Evolutionary conservation across 345 rosid genomes (phyloP), one percentile per base, ranked within the genome.

Genomic region (Hypericum androsaemum): DNA sequence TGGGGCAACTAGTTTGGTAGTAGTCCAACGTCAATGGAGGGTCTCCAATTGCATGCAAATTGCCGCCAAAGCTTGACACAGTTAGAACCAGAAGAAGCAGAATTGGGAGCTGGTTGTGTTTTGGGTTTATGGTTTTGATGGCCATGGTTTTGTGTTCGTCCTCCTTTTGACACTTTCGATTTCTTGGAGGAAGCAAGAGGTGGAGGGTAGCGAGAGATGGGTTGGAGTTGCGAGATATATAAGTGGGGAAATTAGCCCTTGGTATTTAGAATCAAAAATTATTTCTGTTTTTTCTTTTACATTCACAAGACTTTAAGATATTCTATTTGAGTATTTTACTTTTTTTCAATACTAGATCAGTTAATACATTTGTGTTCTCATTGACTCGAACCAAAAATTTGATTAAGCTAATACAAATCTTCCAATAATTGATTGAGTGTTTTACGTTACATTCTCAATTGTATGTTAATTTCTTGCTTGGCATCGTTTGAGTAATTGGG

Each of bases 1-100:
- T 60, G 0, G 96, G 96, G 66, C 98, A 90, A 3, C 83, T 67
- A 7, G 81, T 66, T 48, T 57, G 62, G 68, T 92, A 87, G 73
- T 92, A 72, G 61, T 84, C 88, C 64, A 87, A 16, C 0, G 83
- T 76, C 59, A 87, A 72, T 0, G 76, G 76, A 67, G 83, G 65
- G 14, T 71, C 47, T 9, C 69, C 56, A 37, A 64, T 72, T 0
- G 76, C 70, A 39, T 52, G 54, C 52, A 63, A 58, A 41, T 62
- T 52, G 38, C 45, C 60, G 52, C 59, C 14, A 32, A 53, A 75
- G 22, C 61, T 38, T 48, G 52, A 28, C 6, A 68, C 9, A 28
- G 61, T 52, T 39, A 78, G 11, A 35, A 74, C 47, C 49, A 64
- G 37, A 64, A 71, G 11, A 52, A 67, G 47, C 7, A 63, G 14